Percentiles rank a stretch among this genome's conserved stretches.
Evolutionary conservation across 2,329 filamentous ascomycete genomes (phyloP).

Genomic region (Alternaria sp.): DNA sequence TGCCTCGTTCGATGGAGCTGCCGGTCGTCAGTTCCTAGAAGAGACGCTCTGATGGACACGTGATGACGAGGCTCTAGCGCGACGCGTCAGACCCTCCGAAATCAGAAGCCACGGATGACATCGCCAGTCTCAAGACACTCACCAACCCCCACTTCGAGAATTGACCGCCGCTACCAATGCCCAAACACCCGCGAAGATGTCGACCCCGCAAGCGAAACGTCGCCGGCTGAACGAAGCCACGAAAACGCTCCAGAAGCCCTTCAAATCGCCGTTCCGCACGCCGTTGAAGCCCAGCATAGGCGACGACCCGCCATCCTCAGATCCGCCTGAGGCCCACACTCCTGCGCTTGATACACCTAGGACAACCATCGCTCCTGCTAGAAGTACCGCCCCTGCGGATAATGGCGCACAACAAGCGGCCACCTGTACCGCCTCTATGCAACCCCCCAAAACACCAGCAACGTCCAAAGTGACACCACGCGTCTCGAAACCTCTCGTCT

Average conservation of each 20-base stretch:
- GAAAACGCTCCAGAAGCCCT: slow-evolving; percentile 70
- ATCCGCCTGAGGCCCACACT: slow-evolving; percentile 24
- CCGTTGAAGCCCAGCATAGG: slow-evolving; percentile 40
- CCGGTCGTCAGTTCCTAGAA: not conserved
- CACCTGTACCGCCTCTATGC: not conserved
- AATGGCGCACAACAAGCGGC: not conserved
- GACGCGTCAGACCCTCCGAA: slow-evolving; percentile 1
- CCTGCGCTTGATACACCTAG: not conserved
- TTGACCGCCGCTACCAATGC: slow-evolving; percentile 16
- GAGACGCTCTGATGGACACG: not conserved
- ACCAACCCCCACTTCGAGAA: not conserved
- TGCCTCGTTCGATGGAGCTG: not conserved
- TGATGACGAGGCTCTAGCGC: slow-evolving; percentile 9
- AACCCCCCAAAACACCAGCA: slow-evolving; percentile 4
- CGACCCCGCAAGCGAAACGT: slow-evolving; percentile 64
- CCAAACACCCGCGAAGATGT: slow-evolving; percentile 46
- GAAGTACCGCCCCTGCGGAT: not conserved
- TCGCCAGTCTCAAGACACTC: not conserved
- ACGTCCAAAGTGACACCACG: slow-evolving; percentile 6
- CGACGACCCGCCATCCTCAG: slow-evolving; percentile 34
- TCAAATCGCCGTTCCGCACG: slow-evolving; percentile 71
- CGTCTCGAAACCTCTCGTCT: slow-evolving; percentile 19
- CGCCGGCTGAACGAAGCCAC: slow-evolving; percentile 66
- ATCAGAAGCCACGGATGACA: slow-evolving; percentile 8
- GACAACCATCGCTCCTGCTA: not conserved